phyloP scores from a whole-genome alignment of 495 filamentous ascomycete species.

The Aspergillus cristatus region DNA sequence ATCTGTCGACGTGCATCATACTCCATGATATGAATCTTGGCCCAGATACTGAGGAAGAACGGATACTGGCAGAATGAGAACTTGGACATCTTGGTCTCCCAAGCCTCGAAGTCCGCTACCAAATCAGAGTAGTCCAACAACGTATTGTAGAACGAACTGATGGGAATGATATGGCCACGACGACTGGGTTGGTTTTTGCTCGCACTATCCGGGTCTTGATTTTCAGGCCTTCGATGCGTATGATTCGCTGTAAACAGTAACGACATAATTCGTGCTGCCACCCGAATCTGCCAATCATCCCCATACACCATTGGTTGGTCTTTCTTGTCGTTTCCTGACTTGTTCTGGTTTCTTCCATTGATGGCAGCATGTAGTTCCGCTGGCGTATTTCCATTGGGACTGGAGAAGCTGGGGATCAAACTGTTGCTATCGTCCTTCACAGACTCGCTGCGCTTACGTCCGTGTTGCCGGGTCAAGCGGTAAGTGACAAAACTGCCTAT shows the following conservation, averaged over 20 bases:
- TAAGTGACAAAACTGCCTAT: conserved; percentile 76
- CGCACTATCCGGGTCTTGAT: conserved; percentile 9
- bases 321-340: conserved; percentile 26
- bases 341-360: conserved; percentile 47
- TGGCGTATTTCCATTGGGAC: conserved; percentile 48
- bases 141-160: conserved; percentile 81
- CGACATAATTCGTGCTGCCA: conserved; percentile 72
- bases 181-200: conserved; percentile 33
- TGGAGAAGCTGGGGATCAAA: conserved; percentile 62
- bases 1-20: conserved; percentile 87
- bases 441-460: conserved; percentile 50
- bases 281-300: conserved; percentile 88
- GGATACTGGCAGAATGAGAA: conserved; percentile 94
- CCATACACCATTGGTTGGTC: conserved; percentile 55
- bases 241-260: conserved; percentile 80
- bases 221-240: conserved; percentile 25
- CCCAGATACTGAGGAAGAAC: conserved; percentile 87
- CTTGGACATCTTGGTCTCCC: conserved; percentile 65
- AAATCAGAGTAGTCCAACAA: conserved; percentile 79
- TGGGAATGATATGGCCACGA: conserved; percentile 60
- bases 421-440: conserved; percentile 50
- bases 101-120: conserved; percentile 78
- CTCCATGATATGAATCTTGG: conserved; percentile 88
- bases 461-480: conserved; percentile 64
- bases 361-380: conserved; percentile 73